Percentiles rank a stretch among this genome's conserved stretches.
Conservation (phyloP, 768 basidiomycete genomes). For the Serendipita indica region DNA sequence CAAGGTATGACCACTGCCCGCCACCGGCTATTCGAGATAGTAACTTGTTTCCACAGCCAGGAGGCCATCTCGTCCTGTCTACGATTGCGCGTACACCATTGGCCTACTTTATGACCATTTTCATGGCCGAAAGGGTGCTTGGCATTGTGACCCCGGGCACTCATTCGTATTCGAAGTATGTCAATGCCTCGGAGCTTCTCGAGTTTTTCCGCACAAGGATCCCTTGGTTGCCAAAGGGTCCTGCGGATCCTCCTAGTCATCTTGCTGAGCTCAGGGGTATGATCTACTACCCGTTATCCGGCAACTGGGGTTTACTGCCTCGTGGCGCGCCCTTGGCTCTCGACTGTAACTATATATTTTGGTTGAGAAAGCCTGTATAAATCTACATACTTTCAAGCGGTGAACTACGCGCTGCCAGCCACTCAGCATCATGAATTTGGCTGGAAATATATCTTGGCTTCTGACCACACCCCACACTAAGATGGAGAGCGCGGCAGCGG, state of each 20-base stretch:
- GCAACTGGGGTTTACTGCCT: constrained; percentile 55
- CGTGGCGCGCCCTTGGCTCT: constrained; percentile 38
- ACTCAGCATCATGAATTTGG: neutral
- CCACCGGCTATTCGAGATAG: neutral
- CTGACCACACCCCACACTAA: neutral
- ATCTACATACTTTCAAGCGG: no score
- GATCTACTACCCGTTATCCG: constrained; percentile 56
- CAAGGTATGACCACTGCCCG: constrained; percentile 41
- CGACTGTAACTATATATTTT: constrained; percentile 69
- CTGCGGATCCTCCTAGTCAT: constrained; percentile 1
- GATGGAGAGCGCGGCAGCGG: neutral
- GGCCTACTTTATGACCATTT: constrained; percentile 52
- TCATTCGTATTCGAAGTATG: constrained; percentile 80
- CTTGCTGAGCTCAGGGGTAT: constrained; percentile 63
- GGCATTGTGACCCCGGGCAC: constrained; percentile 73
- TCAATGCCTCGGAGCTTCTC: constrained; percentile 75
- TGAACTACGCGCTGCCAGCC: no score
- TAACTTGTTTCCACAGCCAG: constrained; percentile 44
- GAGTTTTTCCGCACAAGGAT: constrained; percentile 57
- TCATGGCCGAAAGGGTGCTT: constrained; percentile 69
- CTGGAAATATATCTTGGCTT: neutral
- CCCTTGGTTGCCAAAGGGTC: constrained; percentile 15
- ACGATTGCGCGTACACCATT: constrained; percentile 81
- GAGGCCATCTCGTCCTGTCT: constrained; percentile 88
- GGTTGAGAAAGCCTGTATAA: constrained; percentile 60